Base-by-base conservation (phyloP, 2,329 filamentous ascomycete genomes). In the Elsinoe necatrix region DNA sequence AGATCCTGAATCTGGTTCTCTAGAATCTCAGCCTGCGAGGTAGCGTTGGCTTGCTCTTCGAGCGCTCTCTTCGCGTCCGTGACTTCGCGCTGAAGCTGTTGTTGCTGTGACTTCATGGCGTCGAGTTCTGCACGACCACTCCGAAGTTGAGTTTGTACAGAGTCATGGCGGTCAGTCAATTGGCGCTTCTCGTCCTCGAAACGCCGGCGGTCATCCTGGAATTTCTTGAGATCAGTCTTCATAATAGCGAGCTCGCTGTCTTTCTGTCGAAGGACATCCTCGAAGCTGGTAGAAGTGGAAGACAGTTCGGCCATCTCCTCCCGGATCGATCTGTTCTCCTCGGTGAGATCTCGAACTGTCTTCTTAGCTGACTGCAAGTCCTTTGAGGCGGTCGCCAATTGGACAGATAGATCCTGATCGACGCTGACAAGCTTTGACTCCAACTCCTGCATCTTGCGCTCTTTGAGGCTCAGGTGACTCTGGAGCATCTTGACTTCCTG, bases 401-500 rank as follows among this genome's bases (percentile, higher is more conserved):
- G 95, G 64, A 95, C 75, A 63, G 96, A 91, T 14, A 91, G 78
- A 61, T 96, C 91, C 66, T 96, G 89, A 63, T 96, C 91, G 3
- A 85, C 82, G 70, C 89, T 86, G 35, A 96, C 75, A 37, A 97
- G 74, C 66, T 90, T 93, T 31, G 78, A 77, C 69, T 98, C 92
- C 6, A 97, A 77, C 56, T 98, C 93, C 57, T 88, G 84, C 4
- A 89, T 76, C 69, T 97, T 98, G 57, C 89, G 84, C 56, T 96
- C 91, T 70, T 95, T 95, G 59, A 97, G 73, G 55, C 82, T 81
- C 11, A 98, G 75, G 63, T 97, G 92, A 63, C 91, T 97, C 63
- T 92, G 86, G 3, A 98, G 80, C 81, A 96, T 87, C 68, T 88
- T 89, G 63, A 96, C 82, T 64, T 98, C 90, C 60, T 90, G 87